Evolutionary conservation across 2,329 filamentous ascomycete species (phyloP), one percentile per base, ranked within the genome.

Genomic region (Berkeleyomyces rouxiae): DNA sequence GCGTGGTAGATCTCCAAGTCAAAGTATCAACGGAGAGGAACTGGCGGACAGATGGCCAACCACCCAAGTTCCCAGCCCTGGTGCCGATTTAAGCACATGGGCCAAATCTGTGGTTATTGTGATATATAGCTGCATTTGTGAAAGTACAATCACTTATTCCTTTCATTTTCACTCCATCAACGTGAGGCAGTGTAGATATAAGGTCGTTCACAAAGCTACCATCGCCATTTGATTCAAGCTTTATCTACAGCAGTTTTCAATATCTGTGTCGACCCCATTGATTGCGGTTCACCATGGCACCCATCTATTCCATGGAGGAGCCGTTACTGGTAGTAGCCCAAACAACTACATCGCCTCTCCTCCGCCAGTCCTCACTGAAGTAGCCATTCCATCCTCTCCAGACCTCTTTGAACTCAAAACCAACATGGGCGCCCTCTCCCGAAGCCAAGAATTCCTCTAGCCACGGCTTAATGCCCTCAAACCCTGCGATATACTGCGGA

Each of bases 371-470:
- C 69, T 85, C 83, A 66, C 81, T 82, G 69, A 84, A 84, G 58
- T 82, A 72, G 9, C 81, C 82, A 68, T 85, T 86, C 71, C 78
- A 82, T 2, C 74, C 77, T 46, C 74, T 73, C 82, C 82, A 85
- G 6, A 77, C 79, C 66, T 76, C 75, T 10, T 65, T 74, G 7
- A 80, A 68, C 63, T 67, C 66, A 78, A 66, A 72, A 2, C 74
- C 75, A 37, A 78, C 71, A 0, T 71, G 69, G 13, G 42, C 7
- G n/a, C 68, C 70, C 1, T 75, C 75, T 33, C 73, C 69, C 1
- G 72, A 67, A 7, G 69, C 71, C 63, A 81, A 76, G 64, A 78
- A 82, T 3, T 73, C 72, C 40, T 67, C 68, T 63, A 84, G 65
- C 63, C 73, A 72, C 0, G 68, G 69, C 68, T 82, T 79, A 39